phyloP scores from a whole-genome alignment of 495 filamentous ascomycete genomes.

The Cryomyces minteri region DNA sequence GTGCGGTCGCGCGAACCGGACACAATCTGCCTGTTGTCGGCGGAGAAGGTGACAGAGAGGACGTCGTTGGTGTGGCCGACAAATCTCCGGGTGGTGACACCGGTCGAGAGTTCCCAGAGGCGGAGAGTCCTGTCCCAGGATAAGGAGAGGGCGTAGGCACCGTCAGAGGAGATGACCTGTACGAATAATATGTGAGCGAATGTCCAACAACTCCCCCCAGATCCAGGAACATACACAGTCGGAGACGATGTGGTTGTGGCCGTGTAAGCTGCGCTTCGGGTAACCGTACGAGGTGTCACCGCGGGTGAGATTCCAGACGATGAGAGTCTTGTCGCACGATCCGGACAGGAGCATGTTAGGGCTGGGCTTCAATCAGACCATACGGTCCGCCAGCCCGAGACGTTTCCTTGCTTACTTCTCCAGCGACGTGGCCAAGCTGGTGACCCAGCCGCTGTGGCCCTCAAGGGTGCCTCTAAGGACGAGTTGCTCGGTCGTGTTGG shows the following conservation, averaged over 20 bases:
- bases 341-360: conserved; percentile 99
- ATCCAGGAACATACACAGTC: conserved; percentile 68
- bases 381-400: conserved; percentile 4
- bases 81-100: conserved; percentile 91
- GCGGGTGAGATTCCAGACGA: conserved; percentile 99
- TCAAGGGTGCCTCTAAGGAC: conserved; percentile 95
- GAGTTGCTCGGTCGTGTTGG: conserved; percentile 80
- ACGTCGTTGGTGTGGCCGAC: conserved; percentile 99
- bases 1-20: conserved; percentile 93
- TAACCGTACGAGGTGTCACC: conserved; percentile 95
- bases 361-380: conserved; percentile 31
- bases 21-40: conserved; percentile 99
- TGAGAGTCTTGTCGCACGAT: conserved; percentile 93
- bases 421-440: conserved; percentile 86
- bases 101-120: conserved; percentile 95
- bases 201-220: background rate
- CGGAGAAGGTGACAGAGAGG: conserved; percentile 99
- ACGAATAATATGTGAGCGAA: background rate
- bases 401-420: conserved; percentile 55
- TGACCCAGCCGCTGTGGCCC: conserved; percentile 79
- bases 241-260: conserved; percentile 99
- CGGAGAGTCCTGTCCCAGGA: conserved; percentile 99
- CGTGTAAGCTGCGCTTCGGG: conserved; percentile 95
- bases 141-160: conserved; percentile 95
- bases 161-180: conserved; percentile 98